A percentile compares a stretch with the other conserved stretches of the same genome.
Conservation (phyloP, 805 yeast genomes). For the Nakazawaea anatomiae region DNA sequence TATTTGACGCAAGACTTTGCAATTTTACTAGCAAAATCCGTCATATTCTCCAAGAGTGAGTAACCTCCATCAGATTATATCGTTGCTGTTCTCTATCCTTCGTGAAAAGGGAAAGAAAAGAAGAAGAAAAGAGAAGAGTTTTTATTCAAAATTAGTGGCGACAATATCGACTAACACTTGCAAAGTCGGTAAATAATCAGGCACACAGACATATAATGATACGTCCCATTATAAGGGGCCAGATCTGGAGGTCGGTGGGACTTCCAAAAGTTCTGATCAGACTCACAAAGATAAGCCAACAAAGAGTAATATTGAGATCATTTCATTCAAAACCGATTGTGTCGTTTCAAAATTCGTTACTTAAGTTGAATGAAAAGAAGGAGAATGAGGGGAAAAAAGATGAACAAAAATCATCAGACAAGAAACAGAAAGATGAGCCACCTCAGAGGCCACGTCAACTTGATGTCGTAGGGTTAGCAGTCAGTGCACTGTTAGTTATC, state of each 20-base stretch:
- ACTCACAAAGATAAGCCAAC: background rate
- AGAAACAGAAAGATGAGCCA: constrained; percentile 10
- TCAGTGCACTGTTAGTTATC: constrained; percentile 2
- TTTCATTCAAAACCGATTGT: background rate
- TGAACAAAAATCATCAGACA: constrained; percentile 4
- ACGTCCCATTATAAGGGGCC: constrained; percentile 2
- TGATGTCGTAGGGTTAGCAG: constrained; percentile 1
- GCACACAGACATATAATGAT: background rate
- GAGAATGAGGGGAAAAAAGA: constrained; percentile 8
- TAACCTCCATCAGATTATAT: no score
- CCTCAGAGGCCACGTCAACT: constrained; percentile 11
- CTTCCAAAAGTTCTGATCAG: background rate
- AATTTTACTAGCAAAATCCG: no score
- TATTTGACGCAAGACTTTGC: no score
- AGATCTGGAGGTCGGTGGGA: background rate
- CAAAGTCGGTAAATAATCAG: background rate
- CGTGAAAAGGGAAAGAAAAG: no score
- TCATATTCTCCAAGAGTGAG: no score
- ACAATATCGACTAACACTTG: background rate
- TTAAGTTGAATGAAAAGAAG: background rate
- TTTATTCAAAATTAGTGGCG: background rate
- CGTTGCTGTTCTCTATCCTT: no score
- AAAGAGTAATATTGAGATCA: background rate
- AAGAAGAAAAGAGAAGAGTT: no score
- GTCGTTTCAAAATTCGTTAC: background rate